phyloP scores from a whole-genome alignment of 805 yeast species.

The Wickerhamiella azymoides region DNA sequence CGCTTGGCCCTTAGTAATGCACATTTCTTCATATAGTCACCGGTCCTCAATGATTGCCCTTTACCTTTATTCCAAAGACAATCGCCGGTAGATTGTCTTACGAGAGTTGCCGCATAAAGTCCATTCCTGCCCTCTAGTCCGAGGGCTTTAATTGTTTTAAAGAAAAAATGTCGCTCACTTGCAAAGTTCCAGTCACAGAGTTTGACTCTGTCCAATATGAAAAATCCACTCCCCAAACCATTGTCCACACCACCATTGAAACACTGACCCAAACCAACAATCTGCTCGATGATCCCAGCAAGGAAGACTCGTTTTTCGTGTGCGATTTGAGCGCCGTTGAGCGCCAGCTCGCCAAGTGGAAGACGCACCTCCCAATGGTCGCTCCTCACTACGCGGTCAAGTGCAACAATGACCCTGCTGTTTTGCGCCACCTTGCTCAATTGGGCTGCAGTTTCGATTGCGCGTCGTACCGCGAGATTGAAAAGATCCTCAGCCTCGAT shows the following conservation, averaged over 20 bases:
- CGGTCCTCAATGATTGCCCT: not conserved
- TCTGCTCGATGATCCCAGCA: not conserved
- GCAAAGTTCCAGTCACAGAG: not conserved
- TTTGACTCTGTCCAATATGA: not conserved
- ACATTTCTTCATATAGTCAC: not conserved
- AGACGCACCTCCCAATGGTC: constrained; percentile 48
- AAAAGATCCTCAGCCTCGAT: constrained; percentile 46
- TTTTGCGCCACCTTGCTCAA: constrained; percentile 41
- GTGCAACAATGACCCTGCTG: constrained; percentile 63
- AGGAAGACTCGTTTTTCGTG: constrained; percentile 76
- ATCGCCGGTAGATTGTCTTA: constrained; percentile 12
- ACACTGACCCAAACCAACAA: not conserved
- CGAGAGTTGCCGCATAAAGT: constrained; percentile 25
- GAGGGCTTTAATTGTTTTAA: constrained; percentile 9
- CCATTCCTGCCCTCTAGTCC: constrained; percentile 15
- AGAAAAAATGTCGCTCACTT: constrained; percentile 6
- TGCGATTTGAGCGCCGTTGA: constrained; percentile 68
- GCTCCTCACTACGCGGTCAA: constrained; percentile 90
- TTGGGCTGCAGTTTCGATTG: constrained; percentile 80
- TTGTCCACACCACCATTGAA: constrained; percentile 3
- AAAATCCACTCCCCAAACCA: not conserved
- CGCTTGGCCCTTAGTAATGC: not conserved
- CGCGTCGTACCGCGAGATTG: constrained; percentile 79
- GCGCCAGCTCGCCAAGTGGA: constrained; percentile 54
- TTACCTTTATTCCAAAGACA: constrained; percentile 2